Percentiles rank a stretch among this genome's conserved stretches.
phyloP scores from a whole-genome alignment of 106 monocot species.

The Iris macrosiphon region DNA sequence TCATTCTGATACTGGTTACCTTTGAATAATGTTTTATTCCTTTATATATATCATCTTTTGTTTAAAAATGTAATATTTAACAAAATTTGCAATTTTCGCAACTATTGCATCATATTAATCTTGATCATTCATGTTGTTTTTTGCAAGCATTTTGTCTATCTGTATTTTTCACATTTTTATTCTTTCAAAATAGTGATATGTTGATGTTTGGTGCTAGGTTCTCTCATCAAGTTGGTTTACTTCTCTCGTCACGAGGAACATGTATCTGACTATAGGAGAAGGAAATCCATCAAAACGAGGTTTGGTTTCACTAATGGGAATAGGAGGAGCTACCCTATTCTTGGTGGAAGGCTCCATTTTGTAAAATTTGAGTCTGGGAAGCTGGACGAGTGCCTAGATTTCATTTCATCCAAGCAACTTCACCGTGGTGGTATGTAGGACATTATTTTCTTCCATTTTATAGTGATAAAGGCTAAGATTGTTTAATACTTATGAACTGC shows the following conservation, averaged over 20 bases:
- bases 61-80: too few species aligned
- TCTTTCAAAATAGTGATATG: neutral
- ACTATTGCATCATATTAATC: neutral
- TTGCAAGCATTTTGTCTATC: neutral
- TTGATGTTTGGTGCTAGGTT: conserved; percentile 39
- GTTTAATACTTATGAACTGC: too few species aligned
- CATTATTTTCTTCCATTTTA: conserved; percentile 2
- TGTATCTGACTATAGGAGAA: conserved; percentile 59
- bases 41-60: too few species aligned
- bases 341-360: conserved; percentile 96
- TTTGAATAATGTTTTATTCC: too few species aligned
- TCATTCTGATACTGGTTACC: too few species aligned
- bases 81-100: too few species aligned
- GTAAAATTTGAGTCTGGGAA: conserved; percentile 95
- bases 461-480: neutral
- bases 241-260: conserved; percentile 90
- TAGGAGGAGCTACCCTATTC: conserved; percentile 75
- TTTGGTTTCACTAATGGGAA: conserved; percentile 61
- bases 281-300: conserved; percentile 44
- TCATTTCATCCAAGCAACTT: conserved; percentile 91
- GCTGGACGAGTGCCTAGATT: conserved; percentile 88
- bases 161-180: neutral
- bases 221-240: conserved; percentile 95
- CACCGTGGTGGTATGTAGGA: conserved; percentile 67
- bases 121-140: neutral